Conservation (phyloP, 352 stramenopile genomes). For the Phytophthora vignae region DNA sequence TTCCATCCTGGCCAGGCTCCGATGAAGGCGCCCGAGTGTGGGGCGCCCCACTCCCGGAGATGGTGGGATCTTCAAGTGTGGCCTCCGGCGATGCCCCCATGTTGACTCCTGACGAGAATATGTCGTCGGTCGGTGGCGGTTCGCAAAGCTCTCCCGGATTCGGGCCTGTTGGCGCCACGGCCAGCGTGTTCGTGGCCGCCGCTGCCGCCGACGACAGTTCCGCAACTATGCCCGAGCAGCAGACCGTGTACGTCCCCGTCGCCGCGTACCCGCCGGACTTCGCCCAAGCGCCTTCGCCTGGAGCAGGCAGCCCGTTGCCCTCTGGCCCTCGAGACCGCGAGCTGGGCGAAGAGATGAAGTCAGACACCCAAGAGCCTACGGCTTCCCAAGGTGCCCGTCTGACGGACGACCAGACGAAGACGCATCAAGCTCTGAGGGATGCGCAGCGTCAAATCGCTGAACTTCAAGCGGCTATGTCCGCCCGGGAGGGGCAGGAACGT, state of each 20-base stretch:
- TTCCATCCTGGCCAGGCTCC: neutral
- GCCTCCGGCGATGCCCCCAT: neutral
- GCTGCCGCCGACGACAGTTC: neutral
- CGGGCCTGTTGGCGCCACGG: neutral
- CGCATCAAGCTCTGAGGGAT: neutral
- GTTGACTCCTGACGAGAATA: constrained; percentile 9
- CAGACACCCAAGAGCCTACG: neutral
- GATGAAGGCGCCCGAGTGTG: constrained; percentile 5
- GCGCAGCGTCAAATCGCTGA: neutral
- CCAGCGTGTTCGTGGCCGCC: neutral
- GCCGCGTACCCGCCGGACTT: neutral
- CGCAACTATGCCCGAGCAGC: neutral
- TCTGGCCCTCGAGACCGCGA: neutral
- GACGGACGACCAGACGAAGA: neutral
- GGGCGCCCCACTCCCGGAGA: neutral
- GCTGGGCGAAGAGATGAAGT: neutral
- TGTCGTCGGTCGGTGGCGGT: neutral
- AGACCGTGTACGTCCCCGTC: neutral
- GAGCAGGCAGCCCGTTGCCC: neutral
- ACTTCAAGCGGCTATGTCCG: neutral
- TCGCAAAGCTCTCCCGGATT: neutral
- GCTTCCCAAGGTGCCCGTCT: neutral
- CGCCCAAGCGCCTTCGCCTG: neutral
- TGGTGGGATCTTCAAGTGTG: neutral
- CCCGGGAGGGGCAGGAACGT: neutral